These are phyloP conservation scores for peach (Prunus persica) DNA, from an alignment of 306 rosid species.

Conservation along the genomic window DNA sequence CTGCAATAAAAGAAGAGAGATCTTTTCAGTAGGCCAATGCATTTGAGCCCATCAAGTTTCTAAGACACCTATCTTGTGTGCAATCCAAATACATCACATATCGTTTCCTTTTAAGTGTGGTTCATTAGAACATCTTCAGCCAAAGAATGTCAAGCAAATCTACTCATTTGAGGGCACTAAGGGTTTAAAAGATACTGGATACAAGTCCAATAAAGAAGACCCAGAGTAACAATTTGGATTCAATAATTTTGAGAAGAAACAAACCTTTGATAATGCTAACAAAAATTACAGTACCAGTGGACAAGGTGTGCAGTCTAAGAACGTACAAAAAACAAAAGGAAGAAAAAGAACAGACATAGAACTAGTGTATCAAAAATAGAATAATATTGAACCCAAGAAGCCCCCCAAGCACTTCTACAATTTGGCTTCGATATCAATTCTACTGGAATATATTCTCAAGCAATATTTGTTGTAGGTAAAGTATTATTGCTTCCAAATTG, in stretches of 20 bases:
- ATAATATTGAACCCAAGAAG: not conserved
- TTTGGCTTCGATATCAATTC: not conserved
- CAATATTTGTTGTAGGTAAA: too few species aligned
- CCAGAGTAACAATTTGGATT: not conserved
- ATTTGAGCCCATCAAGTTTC: not conserved
- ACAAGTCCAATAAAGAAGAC: not conserved
- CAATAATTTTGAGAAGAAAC: not conserved
- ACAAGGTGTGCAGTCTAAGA: not conserved
- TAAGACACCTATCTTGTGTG: not conserved
- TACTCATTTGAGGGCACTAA: not conserved
- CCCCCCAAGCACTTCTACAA: not conserved
- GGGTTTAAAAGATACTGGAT: not conserved
- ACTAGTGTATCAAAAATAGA: not conserved
- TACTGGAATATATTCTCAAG: too few species aligned
- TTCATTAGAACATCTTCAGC: not conserved
- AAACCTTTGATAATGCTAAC: not conserved
- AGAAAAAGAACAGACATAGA: not conserved
- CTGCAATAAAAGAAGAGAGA: slow-evolving; percentile 47
- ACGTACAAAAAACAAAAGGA: not conserved
- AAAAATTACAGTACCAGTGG: not conserved
- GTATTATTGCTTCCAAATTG: not conserved
- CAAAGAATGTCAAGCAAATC: not conserved
- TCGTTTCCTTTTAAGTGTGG: not conserved
- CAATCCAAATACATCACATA: slow-evolving; percentile 1
- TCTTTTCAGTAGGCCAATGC: slow-evolving; percentile 1